A percentile compares a stretch with the other conserved stretches of the same genome.
Conservation (phyloP, 306 rosid genomes). For the peach (Prunus persica) region Prunus_persica_NCBIv2 NC_034011.1:21248501-21249000, state of each 20-base stretch:
- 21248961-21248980: neutral
- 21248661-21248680: constrained; percentile 32
- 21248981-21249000: too few species aligned
- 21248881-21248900: neutral
- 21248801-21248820: neutral
- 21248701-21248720: neutral
- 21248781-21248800: neutral
- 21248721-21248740: neutral
- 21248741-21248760: neutral
- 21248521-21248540: constrained; percentile 18
- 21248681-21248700: neutral
- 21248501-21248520: constrained; percentile 30
- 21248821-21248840: neutral
- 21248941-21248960: neutral
- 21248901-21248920: neutral
- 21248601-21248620: constrained; percentile 40
- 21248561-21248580: constrained; percentile 15
- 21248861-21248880: neutral
- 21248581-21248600: constrained; percentile 20
- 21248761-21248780: neutral
- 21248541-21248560: constrained; percentile 57
- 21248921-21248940: neutral
- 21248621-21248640: constrained; percentile 30
- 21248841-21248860: neutral
- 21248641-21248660: constrained; percentile 56